Evolutionary conservation across 805 yeast species (phyloP).

Genomic region (Suhomyces prunicola): DNA sequence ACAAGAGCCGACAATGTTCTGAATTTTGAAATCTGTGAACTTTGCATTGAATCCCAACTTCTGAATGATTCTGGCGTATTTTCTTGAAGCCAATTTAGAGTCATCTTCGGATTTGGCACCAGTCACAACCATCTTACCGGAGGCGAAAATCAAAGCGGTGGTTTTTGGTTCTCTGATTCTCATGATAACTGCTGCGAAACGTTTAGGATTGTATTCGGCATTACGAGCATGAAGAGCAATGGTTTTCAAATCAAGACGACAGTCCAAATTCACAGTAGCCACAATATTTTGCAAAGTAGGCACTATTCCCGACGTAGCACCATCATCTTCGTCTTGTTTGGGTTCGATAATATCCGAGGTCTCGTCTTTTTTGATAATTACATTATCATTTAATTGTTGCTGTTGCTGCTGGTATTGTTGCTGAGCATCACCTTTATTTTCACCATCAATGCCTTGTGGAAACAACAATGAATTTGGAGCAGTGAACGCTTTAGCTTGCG

Average conservation of each 20-base stretch:
- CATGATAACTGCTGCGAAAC: constrained; percentile 99
- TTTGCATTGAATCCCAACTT: constrained; percentile 97
- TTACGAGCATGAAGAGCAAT: constrained; percentile 98
- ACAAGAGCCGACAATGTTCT: constrained; percentile 97
- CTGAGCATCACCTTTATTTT: constrained; percentile 10
- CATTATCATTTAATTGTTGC: constrained; percentile 2
- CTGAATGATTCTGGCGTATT: constrained; percentile 96
- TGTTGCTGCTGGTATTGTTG: constrained; percentile 5
- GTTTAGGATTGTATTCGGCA: constrained; percentile 97
- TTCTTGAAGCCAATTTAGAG: constrained; percentile 95
- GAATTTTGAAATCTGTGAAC: constrained; percentile 96
- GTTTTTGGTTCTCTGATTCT: constrained; percentile 98
- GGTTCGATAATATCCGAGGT: constrained; percentile 32
- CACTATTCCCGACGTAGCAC: constrained; percentile 89
- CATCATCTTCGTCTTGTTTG: constrained; percentile 52
- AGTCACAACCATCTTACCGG: constrained; percentile 99
- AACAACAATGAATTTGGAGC: constrained; percentile 62
- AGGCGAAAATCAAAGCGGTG: constrained; percentile 94
- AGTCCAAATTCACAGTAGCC: constrained; percentile 95
- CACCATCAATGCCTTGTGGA: constrained; percentile 49
- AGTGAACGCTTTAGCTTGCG: constrained; percentile 70
- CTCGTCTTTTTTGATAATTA: constrained; percentile 12
- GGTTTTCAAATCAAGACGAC: constrained; percentile 92
- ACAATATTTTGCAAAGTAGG: constrained; percentile 95
- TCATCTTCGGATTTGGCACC: constrained; percentile 99